Conservation (phyloP, 257 asterid genomes). For the Fraxinus anomala region DNA sequence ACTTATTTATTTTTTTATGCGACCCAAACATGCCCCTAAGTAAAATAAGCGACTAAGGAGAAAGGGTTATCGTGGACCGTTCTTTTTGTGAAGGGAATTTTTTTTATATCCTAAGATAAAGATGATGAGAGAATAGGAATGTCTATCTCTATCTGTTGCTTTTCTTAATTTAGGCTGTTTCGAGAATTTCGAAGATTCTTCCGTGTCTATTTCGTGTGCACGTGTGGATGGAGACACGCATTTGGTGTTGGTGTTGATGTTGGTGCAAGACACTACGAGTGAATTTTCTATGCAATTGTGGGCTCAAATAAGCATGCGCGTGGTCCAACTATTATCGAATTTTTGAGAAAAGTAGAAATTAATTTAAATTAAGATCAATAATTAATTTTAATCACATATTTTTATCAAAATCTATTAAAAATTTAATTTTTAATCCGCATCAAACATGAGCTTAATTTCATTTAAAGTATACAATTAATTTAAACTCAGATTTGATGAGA, state of each 20-base stretch:
- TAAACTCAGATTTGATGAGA: no score
- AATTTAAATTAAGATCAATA: no score
- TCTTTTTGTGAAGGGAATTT: background rate
- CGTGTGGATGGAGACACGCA: background rate
- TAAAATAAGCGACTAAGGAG: background rate
- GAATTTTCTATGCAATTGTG: background rate
- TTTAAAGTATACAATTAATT: no score
- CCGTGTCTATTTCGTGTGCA: background rate
- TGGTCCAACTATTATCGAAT: background rate
- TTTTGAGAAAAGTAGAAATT: background rate
- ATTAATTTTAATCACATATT: no score
- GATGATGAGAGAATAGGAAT: background rate
- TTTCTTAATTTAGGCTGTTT: background rate
- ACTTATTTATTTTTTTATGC: no score
- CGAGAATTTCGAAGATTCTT: background rate
- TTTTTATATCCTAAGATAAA: background rate
- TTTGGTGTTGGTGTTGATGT: background rate
- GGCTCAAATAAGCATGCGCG: background rate
- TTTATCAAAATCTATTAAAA: no score
- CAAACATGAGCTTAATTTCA: no score
- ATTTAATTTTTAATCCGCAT: no score
- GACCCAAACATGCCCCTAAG: background rate
- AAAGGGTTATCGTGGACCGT: background rate
- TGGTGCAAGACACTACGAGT: no score
- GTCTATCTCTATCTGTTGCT: background rate